phyloP scores from a whole-genome alignment of 257 asterid genomes.

The Asclepias syriaca region DNA sequence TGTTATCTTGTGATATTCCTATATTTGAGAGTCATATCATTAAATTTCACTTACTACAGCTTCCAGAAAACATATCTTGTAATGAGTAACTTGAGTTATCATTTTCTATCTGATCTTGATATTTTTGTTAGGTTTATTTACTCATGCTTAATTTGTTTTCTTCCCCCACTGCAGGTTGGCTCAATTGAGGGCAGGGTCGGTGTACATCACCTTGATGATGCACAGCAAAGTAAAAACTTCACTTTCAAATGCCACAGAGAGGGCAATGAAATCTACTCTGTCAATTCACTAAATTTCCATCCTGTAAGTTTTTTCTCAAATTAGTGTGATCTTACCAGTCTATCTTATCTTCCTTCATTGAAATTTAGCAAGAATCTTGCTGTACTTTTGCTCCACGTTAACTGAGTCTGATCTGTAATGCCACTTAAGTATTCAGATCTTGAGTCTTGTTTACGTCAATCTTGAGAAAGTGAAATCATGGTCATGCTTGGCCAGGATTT shows the following conservation, averaged over 20 bases:
- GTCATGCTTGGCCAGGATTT: background rate
- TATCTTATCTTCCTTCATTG: background rate
- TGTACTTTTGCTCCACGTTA: background rate
- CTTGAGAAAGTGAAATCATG: background rate
- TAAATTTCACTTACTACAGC: background rate
- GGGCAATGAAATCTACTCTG: slow-evolving; percentile 75
- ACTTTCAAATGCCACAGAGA: slow-evolving; percentile 99
- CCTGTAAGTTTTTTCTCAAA: slow-evolving; percentile 58
- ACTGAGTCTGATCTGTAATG: too few species aligned
- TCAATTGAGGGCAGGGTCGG: slow-evolving; percentile 99
- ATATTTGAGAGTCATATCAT: background rate
- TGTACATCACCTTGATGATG: slow-evolving; percentile 88
- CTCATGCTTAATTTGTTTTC: background rate
- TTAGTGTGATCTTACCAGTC: background rate
- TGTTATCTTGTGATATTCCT: background rate
- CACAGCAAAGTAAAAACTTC: slow-evolving; percentile 73
- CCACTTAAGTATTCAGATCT: background rate
- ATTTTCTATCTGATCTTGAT: background rate
- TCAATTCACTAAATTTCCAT: slow-evolving; percentile 84
- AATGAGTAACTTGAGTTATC: background rate
- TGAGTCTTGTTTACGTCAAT: background rate
- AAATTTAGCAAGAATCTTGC: background rate
- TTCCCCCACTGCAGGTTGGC: slow-evolving; percentile 60
- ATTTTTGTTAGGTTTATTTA: background rate
- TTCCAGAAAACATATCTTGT: background rate